Evolutionary conservation across 2,329 filamentous ascomycete species (phyloP).

Genomic region (Talaromyces verruculosus): DNA sequence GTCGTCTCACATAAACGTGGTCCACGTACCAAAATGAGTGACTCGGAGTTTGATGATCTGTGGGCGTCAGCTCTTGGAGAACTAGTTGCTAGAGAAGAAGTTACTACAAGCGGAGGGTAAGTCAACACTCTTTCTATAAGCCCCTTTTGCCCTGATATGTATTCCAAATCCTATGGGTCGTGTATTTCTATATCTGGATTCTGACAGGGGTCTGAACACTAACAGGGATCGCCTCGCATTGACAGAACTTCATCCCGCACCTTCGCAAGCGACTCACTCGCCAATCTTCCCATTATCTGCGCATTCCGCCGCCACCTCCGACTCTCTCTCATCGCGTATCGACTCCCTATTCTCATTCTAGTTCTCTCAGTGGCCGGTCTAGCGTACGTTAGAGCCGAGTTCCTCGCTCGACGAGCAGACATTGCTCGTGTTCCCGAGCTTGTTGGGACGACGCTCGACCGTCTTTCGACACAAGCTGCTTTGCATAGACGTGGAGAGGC

Average conservation of each 20-base stretch:
- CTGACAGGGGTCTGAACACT: slow-evolving; percentile 64
- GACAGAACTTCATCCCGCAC: slow-evolving; percentile 70
- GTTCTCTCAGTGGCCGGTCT: slow-evolving; percentile 47
- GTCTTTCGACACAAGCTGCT: slow-evolving; percentile 79
- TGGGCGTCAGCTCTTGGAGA: slow-evolving; percentile 54
- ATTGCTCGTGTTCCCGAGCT: slow-evolving; percentile 75
- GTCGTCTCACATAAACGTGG: slow-evolving; percentile 68
- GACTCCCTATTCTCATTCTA: slow-evolving; percentile 52
- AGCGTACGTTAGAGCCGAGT: slow-evolving; percentile 64
- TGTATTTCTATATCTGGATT: slow-evolving; percentile 31
- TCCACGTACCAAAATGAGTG: slow-evolving; percentile 72
- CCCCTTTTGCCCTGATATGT: slow-evolving; percentile 23
- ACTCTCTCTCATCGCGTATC: slow-evolving; percentile 52
- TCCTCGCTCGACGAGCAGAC: slow-evolving; percentile 63
- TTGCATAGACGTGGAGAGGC: slow-evolving; percentile 66
- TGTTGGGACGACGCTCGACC: slow-evolving; percentile 79
- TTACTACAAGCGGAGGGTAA: slow-evolving; percentile 61
- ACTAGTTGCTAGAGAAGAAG: slow-evolving; percentile 58
- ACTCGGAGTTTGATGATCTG: slow-evolving; percentile 88
- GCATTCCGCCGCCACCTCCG: slow-evolving; percentile 49
- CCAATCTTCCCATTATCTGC: slow-evolving; percentile 76
- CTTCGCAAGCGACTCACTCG: slow-evolving; percentile 85
- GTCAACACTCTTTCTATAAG: slow-evolving; percentile 33
- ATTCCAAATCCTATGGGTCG: slow-evolving; percentile 21
- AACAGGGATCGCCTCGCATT: slow-evolving; percentile 75